phyloP scores from a whole-genome alignment of 495 filamentous ascomycete species.

The Neurospora intermedia region DNA sequence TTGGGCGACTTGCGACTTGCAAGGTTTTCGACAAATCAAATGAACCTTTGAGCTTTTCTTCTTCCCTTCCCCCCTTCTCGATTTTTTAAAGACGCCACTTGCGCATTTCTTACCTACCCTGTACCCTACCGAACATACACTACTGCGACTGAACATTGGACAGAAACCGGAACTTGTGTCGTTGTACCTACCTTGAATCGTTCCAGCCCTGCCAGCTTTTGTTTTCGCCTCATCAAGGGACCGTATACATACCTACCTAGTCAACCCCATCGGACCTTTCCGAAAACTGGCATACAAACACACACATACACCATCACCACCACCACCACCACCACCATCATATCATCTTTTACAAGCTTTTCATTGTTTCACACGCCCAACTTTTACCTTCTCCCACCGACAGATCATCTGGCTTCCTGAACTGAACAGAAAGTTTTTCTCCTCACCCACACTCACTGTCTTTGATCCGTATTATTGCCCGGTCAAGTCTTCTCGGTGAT shows the following conservation, averaged over 20 bases:
- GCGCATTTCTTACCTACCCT: neutral
- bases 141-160: neutral
- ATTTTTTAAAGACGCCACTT: neutral
- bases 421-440: neutral
- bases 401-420: neutral
- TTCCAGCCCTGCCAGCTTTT: neutral
- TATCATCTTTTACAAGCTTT: neutral
- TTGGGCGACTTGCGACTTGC: neutral
- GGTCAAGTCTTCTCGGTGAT: neutral
- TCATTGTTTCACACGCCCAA: neutral
- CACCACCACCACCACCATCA: neutral
- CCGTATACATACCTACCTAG: neutral
- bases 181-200: neutral
- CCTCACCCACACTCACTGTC: neutral
- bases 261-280: neutral
- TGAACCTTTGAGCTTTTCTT: neutral
- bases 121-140: too few species aligned
- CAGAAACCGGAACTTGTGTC: neutral
- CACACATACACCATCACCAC: neutral
- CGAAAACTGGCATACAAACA: neutral
- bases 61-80: neutral
- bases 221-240: neutral
- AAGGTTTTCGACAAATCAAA: neutral
- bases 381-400: neutral
- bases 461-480: neutral